A percentile compares a stretch with the other conserved stretches of the same genome.
Conservation (phyloP, 306 rosid genomes). For the Dryas octopetala region DNA sequence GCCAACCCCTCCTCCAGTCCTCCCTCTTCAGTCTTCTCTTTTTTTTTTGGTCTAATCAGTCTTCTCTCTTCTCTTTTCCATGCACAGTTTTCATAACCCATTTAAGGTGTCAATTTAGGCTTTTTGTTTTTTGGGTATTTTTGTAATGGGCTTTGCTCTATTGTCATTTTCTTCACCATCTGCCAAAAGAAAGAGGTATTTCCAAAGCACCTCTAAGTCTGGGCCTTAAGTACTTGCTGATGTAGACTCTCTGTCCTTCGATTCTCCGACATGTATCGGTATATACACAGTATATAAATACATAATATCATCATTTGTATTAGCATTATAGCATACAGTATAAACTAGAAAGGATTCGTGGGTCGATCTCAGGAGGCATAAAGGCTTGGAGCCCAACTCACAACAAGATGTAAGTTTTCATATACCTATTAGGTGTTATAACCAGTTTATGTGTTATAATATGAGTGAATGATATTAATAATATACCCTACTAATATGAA, state of each 20-base stretch:
- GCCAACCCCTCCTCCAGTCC: neutral
- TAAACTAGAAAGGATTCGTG: no score
- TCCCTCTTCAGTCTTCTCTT: neutral
- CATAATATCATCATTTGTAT: neutral
- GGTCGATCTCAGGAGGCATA: no score
- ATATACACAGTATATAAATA: neutral
- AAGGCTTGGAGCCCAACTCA: neutral
- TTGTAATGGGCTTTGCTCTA: constrained; percentile 21
- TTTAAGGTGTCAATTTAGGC: constrained; percentile 22
- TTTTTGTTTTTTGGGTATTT: neutral
- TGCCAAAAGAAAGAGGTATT: constrained; percentile 37
- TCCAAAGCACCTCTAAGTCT: constrained; percentile 31
- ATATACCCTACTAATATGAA: no score
- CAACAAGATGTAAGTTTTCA: neutral
- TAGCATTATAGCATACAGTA: no score
- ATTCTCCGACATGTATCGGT: constrained; percentile 30
- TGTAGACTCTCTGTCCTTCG: constrained; percentile 19
- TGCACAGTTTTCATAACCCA: constrained; percentile 2
- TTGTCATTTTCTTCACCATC: constrained; percentile 45
- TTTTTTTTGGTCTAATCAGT: no score
- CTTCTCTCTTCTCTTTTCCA: constrained; percentile 7
- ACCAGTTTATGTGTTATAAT: no score
- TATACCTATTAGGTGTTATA: no score
- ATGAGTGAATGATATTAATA: no score
- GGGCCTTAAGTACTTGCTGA: constrained; percentile 35